Conservation (phyloP, 1,284 basidiomycete genomes). For the Dichomitus squalens region DNA sequence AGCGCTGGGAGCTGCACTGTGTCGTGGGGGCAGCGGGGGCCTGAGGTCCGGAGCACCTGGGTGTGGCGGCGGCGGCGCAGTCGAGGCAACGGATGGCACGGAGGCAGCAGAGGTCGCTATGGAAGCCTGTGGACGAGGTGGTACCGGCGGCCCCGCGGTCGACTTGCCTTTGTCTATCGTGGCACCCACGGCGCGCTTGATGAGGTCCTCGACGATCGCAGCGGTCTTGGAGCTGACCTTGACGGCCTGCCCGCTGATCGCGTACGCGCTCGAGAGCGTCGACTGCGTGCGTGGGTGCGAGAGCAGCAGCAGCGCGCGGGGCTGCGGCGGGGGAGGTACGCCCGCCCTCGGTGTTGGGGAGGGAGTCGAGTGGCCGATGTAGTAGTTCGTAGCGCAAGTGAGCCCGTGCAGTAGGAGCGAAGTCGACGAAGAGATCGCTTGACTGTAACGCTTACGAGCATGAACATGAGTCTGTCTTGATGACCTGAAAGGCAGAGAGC, state of each 20-base stretch:
- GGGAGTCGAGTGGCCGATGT: conserved; percentile 61
- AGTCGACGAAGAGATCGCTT: conserved; percentile 70
- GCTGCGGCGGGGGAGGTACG: conserved; percentile 35
- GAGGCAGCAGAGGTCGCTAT: not conserved
- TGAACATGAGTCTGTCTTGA: not conserved
- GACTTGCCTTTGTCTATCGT: conserved; percentile 16
- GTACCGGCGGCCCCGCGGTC: not conserved
- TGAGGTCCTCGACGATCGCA: conserved; percentile 62
- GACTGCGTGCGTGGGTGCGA: conserved; percentile 62
- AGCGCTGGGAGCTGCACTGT: conserved; percentile 1
- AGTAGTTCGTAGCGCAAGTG: conserved; percentile 62
- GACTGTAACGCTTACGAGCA: conserved; percentile 40
- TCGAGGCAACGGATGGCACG: not conserved
- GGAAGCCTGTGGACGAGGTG: not conserved
- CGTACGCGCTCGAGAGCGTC: conserved; percentile 61
- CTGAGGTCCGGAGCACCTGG: conserved; percentile 11
- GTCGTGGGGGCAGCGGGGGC: conserved; percentile 27
- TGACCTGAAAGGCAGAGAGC: not conserved
- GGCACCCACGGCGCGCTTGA: conserved; percentile 46
- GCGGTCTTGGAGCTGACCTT: conserved; percentile 67
- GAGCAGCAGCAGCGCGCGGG: conserved; percentile 62
- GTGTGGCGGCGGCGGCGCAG: conserved; percentile 15
- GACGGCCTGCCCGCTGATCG: conserved; percentile 66
- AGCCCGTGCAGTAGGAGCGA: conserved; percentile 66
- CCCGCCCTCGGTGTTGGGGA: conserved; percentile 27